Evolutionary conservation across 1,139 yeast genomes (phyloP), one percentile per base, ranked within the genome.

Genomic region (Pichia sp.): DNA sequence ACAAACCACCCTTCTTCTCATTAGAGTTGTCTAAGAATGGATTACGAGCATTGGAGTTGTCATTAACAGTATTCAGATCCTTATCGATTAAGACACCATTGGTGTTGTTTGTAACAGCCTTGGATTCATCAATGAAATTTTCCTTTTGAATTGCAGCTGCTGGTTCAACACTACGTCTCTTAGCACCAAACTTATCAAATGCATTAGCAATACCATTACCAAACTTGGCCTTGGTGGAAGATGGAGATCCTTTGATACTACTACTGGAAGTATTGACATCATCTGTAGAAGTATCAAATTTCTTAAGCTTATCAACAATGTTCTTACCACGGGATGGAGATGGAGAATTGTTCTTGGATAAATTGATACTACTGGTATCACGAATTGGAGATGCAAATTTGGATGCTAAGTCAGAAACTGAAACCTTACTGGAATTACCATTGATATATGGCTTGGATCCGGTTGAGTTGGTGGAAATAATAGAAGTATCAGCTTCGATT

Each of bases 101-200:
- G 6, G 32, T 17, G 22, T 18, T 14, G 35, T 34, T 41, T 27
- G 14, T 14, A 38, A 28, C 37, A 24, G 40, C 48, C 19, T 33
- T 40, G 8, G 46, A 12, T 22, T 38, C 43, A 20, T 44, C 34
- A 11, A 4, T 21, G 10, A 24, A 24, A 15, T 21, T 32, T 15
- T 34, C 38, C 28, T 38, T 27, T n/a, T 33, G n/a, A 11, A 12
- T 31, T 22, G 19, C 21, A 30, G 18, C 32, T 19, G 24, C 14
- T 17, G 15, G 27, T 24, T 27, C 34, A 19, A 21, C 38, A 33
- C 38, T 41, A 24, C 60, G 58, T 53, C 63, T 63, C 18, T 46
- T 57, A 17, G 59, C 63, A 15, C 68, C 70, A 58, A 67, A 65
- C 41, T 66, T 61, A 21, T 60, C 62, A 33, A 67, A 58, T 4